Conservation (phyloP, 2,329 filamentous ascomycete genomes). For the Dothiorella sarmentorum region DNA sequence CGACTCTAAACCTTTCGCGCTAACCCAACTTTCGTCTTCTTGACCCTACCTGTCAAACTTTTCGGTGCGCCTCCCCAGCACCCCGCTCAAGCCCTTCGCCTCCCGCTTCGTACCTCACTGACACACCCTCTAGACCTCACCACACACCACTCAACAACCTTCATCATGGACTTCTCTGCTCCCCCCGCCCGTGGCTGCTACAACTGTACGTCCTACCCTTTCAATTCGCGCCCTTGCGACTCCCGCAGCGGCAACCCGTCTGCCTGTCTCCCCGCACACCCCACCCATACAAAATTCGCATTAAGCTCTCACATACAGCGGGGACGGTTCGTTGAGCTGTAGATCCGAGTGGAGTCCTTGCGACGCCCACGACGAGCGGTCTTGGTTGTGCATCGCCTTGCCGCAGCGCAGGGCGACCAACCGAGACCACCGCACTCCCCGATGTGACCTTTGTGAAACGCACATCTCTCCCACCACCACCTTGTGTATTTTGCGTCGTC, state of each 20-base stretch:
- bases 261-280: not conserved
- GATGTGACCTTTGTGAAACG: slow-evolving; percentile 16
- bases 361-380: slow-evolving; percentile 7
- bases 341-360: slow-evolving; percentile 15
- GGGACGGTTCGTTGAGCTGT: slow-evolving; percentile 20
- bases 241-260: not conserved
- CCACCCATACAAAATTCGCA: slow-evolving; percentile 17
- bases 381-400: slow-evolving; percentile 11
- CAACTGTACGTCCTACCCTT: slow-evolving; percentile 36
- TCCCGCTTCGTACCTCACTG: not conserved
- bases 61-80: not conserved
- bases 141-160: not conserved
- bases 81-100: not conserved
- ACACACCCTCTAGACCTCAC: slow-evolving; percentile 15
- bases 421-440: slow-evolving; percentile 1
- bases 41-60: not conserved
- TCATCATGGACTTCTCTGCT: slow-evolving; percentile 36
- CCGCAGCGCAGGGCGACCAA: slow-evolving; percentile 3
- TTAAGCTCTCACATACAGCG: slow-evolving; percentile 20
- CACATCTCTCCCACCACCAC: slow-evolving; percentile 3
- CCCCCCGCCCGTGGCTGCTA: slow-evolving; percentile 40
- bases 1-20: not conserved
- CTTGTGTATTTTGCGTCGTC: not conserved
- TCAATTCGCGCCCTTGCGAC: slow-evolving; percentile 1
- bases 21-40: not conserved